These are phyloP conservation scores for Ogataea saltuana DNA, from an alignment of 805 yeast genomes.

Conservation along the genomic window DNA sequence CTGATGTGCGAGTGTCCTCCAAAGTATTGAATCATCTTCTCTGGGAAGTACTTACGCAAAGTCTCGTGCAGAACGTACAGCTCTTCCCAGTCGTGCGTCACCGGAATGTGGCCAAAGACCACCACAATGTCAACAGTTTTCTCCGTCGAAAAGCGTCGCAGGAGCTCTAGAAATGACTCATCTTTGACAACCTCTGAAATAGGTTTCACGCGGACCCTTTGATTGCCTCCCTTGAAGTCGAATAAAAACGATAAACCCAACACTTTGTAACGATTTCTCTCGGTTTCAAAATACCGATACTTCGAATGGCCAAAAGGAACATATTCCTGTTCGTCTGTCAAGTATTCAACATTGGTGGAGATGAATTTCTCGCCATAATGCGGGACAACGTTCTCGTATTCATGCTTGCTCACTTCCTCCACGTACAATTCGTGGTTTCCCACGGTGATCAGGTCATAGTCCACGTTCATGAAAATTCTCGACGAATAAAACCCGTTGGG, in stretches of 20 bases:
- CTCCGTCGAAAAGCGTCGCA: conserved; percentile 35
- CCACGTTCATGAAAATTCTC: conserved; percentile 59
- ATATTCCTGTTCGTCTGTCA: conserved; percentile 43
- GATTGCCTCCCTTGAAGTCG: conserved; percentile 64
- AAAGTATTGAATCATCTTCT: conserved; percentile 72
- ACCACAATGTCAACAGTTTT: conserved; percentile 62
- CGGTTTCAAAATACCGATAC: conserved; percentile 65
- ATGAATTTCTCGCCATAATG: conserved; percentile 66
- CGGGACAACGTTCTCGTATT: conserved; percentile 59
- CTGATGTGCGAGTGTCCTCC: conserved; percentile 96
- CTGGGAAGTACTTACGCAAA: conserved; percentile 61
- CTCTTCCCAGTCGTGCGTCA: conserved; percentile 56
- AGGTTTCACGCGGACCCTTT: conserved; percentile 63
- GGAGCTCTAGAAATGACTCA: conserved; percentile 62
- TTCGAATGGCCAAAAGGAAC: conserved; percentile 68
- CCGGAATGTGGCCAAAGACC: conserved; percentile 80
- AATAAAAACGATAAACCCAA: conserved; percentile 79
- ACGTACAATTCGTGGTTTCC: conserved; percentile 92
- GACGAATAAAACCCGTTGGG: conserved; percentile 71
- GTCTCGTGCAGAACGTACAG: conserved; percentile 45
- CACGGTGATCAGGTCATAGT: conserved; percentile 76
- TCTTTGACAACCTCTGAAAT: conserved; percentile 53
- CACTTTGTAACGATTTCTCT: conserved; percentile 48
- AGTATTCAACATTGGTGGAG: conserved; percentile 68
- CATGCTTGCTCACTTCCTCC: conserved; percentile 62